These are phyloP conservation scores for Trichoderma guizhouense DNA, from an alignment of 2,329 filamentous ascomycete genomes.

Conservation along the genomic window DNA sequence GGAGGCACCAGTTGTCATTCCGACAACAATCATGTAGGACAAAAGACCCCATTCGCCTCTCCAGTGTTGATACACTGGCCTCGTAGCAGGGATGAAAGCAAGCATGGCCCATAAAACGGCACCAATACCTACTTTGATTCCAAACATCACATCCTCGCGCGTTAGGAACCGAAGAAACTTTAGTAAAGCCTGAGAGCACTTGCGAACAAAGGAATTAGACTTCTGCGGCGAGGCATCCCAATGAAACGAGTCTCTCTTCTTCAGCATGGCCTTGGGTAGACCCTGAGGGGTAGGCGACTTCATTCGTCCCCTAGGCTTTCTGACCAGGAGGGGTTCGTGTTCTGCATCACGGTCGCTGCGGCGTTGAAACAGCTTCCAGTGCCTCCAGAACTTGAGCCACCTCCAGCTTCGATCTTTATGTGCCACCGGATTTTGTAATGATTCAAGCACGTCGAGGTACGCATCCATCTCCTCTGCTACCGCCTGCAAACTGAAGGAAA, in stretches of 20 bases:
- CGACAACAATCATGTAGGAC: constrained; percentile 97
- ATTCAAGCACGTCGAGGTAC: constrained; percentile 80
- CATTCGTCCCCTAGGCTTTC: constrained; percentile 44
- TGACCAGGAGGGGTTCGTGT: constrained; percentile 38
- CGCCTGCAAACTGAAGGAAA: constrained; percentile 85
- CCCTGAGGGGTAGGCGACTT: constrained; percentile 55
- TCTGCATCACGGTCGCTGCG: constrained; percentile 39
- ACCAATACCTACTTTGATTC: constrained; percentile 88
- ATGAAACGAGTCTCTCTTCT: constrained; percentile 50
- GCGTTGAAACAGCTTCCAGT: constrained; percentile 12
- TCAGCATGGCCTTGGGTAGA: constrained; percentile 52
- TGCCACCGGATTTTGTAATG: constrained; percentile 70
- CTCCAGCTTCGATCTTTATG: constrained; percentile 65
- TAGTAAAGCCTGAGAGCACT: constrained; percentile 45
- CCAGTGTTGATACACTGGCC: constrained; percentile 81
- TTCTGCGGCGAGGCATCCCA: constrained; percentile 54
- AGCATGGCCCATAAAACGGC: constrained; percentile 86
- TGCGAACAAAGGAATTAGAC: constrained; percentile 42
- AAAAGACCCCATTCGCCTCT: constrained; percentile 94
- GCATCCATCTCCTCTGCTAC: constrained; percentile 86
- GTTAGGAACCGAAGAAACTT: constrained; percentile 46
- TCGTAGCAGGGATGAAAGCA: constrained; percentile 75
- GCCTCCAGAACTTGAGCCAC: constrained; percentile 78
- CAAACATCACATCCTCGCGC: constrained; percentile 66
- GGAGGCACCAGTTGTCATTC: constrained; percentile 93